These are phyloP conservation scores for Alternaria triticimaculans DNA, from an alignment of 2,329 filamentous ascomycete genomes.

Conservation along the genomic window DNA sequence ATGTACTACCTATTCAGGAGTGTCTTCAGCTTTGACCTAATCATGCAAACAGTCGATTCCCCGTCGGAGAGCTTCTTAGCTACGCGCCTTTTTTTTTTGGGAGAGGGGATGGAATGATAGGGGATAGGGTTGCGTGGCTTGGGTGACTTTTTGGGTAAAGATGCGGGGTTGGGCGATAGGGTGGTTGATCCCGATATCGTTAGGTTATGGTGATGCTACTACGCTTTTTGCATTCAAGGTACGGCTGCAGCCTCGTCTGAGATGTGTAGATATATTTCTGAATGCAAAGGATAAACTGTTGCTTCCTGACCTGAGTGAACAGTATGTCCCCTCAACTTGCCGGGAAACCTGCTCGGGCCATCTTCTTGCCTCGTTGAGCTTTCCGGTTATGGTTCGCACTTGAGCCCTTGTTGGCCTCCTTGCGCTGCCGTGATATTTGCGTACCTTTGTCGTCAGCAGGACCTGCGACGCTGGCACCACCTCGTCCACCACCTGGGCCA, in stretches of 20 bases:
- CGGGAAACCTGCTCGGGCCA: constrained; percentile 63
- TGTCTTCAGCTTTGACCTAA: not conserved
- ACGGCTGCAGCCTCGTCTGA: not conserved
- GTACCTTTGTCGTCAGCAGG: constrained; percentile 73
- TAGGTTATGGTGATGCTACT: not conserved
- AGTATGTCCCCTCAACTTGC: constrained; percentile 26
- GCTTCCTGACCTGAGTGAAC: too few relatives aligned
- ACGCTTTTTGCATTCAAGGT: not conserved
- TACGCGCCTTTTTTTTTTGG: not conserved
- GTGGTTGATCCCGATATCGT: not conserved
- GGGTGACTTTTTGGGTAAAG: not conserved
- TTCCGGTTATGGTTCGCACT: constrained; percentile 86
- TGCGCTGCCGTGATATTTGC: constrained; percentile 72
- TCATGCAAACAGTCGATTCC: constrained; percentile 1
- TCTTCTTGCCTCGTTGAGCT: constrained; percentile 69
- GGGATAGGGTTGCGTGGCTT: not conserved
- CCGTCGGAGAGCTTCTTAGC: constrained; percentile 2
- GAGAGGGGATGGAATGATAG: not conserved
- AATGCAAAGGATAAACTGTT: not conserved
- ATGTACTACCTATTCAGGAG: not conserved
- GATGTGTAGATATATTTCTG: not conserved
- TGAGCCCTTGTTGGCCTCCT: constrained; percentile 82
- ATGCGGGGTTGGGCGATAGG: not conserved
- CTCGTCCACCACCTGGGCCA: constrained; percentile 39
- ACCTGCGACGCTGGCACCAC: constrained; percentile 66